These are phyloP conservation scores for Cubamyces sp. DNA, from an alignment of 768 basidiomycete species.

Conservation along the genomic window DNA sequence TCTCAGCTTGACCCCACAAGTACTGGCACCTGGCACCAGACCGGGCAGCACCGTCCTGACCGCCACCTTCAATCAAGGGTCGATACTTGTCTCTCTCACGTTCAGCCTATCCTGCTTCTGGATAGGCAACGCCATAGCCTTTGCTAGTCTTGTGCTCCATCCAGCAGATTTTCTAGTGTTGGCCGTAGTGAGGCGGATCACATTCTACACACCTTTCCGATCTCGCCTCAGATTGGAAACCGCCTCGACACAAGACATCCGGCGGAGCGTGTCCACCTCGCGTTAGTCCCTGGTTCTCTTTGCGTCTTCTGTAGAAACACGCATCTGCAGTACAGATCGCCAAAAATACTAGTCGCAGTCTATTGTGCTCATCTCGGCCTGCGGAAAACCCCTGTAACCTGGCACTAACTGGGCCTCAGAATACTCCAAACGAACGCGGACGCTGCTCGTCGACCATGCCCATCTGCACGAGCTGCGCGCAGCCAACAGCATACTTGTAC, in stretches of 20 bases:
- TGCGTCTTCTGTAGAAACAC: too few relatives aligned
- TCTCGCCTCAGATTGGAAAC: neutral
- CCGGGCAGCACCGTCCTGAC: neutral
- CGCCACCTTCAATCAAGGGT: too few relatives aligned
- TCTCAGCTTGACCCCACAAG: neutral
- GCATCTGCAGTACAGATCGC: neutral
- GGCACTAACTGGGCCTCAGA: neutral
- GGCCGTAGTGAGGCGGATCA: neutral
- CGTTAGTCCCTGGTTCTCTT: neutral
- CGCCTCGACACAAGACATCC: conserved; percentile 1
- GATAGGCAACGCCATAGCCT: too few relatives aligned
- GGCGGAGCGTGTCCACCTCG: conserved; percentile 12
- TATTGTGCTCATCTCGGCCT: conserved; percentile 5
- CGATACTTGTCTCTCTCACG: too few relatives aligned
- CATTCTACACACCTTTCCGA: neutral
- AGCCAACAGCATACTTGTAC: conserved; percentile 68
- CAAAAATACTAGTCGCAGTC: neutral
- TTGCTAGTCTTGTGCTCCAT: too few relatives aligned
- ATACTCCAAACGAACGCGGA: neutral
- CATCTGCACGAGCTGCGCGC: conserved; percentile 78
- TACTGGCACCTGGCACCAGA: neutral
- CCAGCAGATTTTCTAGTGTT: too few relatives aligned
- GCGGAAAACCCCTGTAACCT: neutral
- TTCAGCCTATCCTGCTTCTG: too few relatives aligned
- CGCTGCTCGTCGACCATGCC: conserved; percentile 53